Evolutionary conservation across 208 protist species (phyloP).

Genomic region (Balamuthia mandrillaris): DNA sequence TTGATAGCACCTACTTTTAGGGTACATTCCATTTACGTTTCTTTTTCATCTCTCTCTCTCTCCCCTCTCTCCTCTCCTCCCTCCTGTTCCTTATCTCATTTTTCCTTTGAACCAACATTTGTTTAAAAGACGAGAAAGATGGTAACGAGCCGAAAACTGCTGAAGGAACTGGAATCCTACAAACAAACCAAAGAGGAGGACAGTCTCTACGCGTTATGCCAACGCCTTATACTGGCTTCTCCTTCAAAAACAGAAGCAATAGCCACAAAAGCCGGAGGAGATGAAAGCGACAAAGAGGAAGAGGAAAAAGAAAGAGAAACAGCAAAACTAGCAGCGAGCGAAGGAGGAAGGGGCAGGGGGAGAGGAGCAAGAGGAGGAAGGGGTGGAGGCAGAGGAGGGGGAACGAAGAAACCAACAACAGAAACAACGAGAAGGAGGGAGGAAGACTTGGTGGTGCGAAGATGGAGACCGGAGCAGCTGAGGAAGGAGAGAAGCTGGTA

Average conservation of each 20-base stretch:
- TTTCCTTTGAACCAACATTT: too few relatives aligned
- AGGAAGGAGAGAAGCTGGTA: conserved; percentile 23
- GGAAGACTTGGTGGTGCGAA: background rate
- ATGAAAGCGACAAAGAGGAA: background rate
- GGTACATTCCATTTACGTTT: too few relatives aligned
- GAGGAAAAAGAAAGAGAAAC: too few relatives aligned
- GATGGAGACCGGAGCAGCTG: background rate
- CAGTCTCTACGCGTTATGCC: conserved; percentile 24
- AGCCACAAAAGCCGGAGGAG: background rate
- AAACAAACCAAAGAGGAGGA: background rate
- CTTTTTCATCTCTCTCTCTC: too few relatives aligned
- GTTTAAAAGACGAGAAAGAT: too few relatives aligned
- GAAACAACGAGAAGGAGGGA: background rate
- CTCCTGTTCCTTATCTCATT: too few relatives aligned
- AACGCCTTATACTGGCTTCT: background rate
- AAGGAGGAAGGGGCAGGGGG: background rate
- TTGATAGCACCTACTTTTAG: too few relatives aligned
- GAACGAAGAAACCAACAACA: background rate
- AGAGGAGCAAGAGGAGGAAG: background rate
- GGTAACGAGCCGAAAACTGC: too few relatives aligned
- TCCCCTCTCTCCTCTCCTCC: too few relatives aligned
- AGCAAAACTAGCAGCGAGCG: background rate
- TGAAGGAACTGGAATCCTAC: background rate
- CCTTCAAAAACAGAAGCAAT: background rate
- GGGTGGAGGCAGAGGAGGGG: background rate